Percentiles rank a stretch among this genome's conserved stretches.
These are phyloP conservation scores for Aspergillus ochraceoroseus DNA, from an alignment of 2,329 filamentous ascomycete genomes.

Conservation along the genomic window DNA sequence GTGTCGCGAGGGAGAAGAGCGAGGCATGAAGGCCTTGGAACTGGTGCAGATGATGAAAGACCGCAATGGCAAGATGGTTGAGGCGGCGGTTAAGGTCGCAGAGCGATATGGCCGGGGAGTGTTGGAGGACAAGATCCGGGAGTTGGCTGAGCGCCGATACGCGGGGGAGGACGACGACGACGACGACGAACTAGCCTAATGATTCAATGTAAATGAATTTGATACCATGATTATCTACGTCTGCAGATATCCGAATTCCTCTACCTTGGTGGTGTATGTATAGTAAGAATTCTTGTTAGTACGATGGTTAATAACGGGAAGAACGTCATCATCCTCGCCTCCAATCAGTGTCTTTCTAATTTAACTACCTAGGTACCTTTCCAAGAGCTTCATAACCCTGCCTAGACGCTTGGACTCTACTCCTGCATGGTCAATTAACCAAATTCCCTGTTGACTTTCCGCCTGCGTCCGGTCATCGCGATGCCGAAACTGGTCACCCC, in stretches of 20 bases:
- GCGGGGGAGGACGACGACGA: conserved; percentile 59
- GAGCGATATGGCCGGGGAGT: conserved; percentile 74
- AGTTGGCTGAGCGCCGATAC: conserved; percentile 68
- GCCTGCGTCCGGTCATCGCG: no score
- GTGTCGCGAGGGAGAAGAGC: conserved; percentile 86
- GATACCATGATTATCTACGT: no score
- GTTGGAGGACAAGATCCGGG: conserved; percentile 83
- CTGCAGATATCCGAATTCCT: no score
- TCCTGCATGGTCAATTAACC: not conserved
- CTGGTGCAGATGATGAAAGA: conserved; percentile 82
- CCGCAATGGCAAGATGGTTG: conserved; percentile 78
- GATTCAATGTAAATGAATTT: conserved; percentile 7
- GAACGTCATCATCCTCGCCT: no score
- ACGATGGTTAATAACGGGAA: no score
- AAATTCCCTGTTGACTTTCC: no score
- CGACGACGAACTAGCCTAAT: conserved; percentile 42
- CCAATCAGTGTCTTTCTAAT: no score
- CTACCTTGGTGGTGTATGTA: no score
- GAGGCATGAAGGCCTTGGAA: conserved; percentile 91
- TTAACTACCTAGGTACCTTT: no score
- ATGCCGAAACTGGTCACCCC: conserved; percentile 17
- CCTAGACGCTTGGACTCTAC: no score
- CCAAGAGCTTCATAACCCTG: no score
- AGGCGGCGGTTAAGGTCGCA: conserved; percentile 85
- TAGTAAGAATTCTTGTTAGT: no score